These are phyloP conservation scores for Biscutella laevigata DNA, from an alignment of 441 rosid species.

Conservation along the genomic window DNA sequence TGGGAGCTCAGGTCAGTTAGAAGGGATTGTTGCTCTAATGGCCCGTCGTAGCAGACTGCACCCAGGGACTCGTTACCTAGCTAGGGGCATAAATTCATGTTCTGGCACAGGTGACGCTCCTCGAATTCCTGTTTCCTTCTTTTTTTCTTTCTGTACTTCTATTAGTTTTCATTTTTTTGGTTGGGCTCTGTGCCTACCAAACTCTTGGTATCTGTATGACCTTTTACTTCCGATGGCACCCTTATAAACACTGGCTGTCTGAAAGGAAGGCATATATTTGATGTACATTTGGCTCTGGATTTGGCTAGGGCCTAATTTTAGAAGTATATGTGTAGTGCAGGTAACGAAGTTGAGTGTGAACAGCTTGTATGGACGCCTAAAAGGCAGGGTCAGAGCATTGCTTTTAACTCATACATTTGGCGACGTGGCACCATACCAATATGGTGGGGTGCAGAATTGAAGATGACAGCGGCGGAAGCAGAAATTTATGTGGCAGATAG, in stretches of 20 bases:
- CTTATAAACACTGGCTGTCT: conserved; percentile 5
- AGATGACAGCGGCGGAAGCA: conserved; percentile 90
- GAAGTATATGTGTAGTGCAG: conserved; percentile 42
- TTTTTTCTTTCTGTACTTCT: not conserved
- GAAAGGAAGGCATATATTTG: not conserved
- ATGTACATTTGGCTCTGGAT: conserved; percentile 11
- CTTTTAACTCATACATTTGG: conserved; percentile 83
- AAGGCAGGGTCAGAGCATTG: conserved; percentile 63
- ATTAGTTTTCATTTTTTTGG: not conserved
- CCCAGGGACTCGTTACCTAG: conserved; percentile 98
- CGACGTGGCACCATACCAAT: conserved; percentile 96
- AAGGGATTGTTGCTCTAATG: conserved; percentile 79
- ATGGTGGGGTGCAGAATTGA: conserved; percentile 99
- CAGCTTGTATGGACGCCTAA: conserved; percentile 94
- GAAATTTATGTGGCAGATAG: conserved; percentile 83
- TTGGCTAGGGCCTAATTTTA: conserved; percentile 28
- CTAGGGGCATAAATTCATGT: conserved; percentile 94
- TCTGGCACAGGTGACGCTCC: conserved; percentile 71
- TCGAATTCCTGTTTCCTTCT: not conserved
- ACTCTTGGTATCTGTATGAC: not conserved
- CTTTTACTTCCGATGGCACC: not conserved
- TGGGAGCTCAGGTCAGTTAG: conserved; percentile 88
- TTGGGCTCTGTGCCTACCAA: conserved; percentile 6
- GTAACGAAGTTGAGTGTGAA: conserved; percentile 98
- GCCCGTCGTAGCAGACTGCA: conserved; percentile 98